Base-by-base conservation (phyloP, 1,284 basidiomycete species). In the Trichosporon sp. region DNA sequence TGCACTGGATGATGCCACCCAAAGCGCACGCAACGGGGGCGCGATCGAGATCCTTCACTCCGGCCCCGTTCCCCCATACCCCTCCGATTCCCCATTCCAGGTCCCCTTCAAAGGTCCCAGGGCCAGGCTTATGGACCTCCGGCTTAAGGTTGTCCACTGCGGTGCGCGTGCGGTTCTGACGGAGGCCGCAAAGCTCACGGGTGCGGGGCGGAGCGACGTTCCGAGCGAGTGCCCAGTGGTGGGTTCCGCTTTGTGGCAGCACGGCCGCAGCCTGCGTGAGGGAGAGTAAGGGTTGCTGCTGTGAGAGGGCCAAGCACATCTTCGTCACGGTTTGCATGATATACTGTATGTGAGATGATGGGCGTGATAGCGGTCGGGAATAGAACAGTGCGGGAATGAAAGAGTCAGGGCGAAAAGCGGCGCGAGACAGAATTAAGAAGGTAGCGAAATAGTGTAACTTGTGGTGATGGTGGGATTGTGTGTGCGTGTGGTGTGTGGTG, bases 331-430 rank as follows among this genome's bases (percentile, higher is more conserved):
- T 54, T 54, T 54, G 51, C 51, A 54, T 54, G 51, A 54, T 54
- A 54, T 54, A 54, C 51, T 54, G n/a, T 54, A 54, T 54, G 51
- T 54, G 51, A 54, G n/a, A 54, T 54, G 19, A 54, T 54, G 51
- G 51, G 16, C 51, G 51, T 54, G 51, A 46, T 26, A 54, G 51
- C 51, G 19, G 51, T 54, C 51, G 51, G 21, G 51, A 26, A 54
- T 46, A 54, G 51, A 26, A 11, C 51, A 54, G 51, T 54, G n/a
- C 51, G 19, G 51, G 43, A 46, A 46, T 46, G 43, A 16, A 46
- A 4, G 43, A n/a, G 43, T 46, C 43, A 46, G 43, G 16, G 16
- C 43, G 16, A 14, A 46, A 14, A 46, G 43, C 43, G 16, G 16
- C 8, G 43, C 43, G 43, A 8, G 43, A 46, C 16, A n/a, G 2